Percentiles rank a stretch among this genome's conserved stretches.
Evolutionary conservation across 768 basidiomycete species (phyloP).

Genomic region (Phanerodontia chrysosporium): DNA sequence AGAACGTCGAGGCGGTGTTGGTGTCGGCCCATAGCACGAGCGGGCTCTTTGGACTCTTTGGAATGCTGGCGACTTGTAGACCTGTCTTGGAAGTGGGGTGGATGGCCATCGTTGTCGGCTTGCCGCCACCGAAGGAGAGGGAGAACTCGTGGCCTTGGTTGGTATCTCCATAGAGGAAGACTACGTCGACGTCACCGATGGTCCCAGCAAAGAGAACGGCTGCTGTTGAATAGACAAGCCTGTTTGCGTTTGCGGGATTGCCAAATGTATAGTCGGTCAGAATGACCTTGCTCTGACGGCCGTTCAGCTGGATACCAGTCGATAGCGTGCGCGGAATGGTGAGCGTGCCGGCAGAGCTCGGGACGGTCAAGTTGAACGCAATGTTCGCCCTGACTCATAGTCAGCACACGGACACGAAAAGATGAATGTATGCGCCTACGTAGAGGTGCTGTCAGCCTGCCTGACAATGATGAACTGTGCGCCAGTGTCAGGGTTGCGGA

Average conservation of each 20-base stretch:
- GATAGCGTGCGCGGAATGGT: slow-evolving; percentile 50
- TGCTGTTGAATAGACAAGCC: slow-evolving; percentile 66
- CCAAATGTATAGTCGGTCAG: slow-evolving; percentile 75
- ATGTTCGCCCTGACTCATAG: slow-evolving; percentile 35
- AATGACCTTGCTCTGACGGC: slow-evolving; percentile 72
- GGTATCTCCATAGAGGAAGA: slow-evolving; percentile 36
- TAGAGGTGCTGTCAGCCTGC: slow-evolving; percentile 63
- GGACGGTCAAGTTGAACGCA: slow-evolving; percentile 57
- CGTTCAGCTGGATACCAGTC: slow-evolving; percentile 52
- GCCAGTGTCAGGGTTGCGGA: slow-evolving; percentile 64
- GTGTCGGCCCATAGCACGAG: slow-evolving; percentile 68
- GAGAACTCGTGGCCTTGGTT: slow-evolving; percentile 32
- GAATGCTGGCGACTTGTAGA: slow-evolving; percentile 50
- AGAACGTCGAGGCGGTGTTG: slow-evolving; percentile 65
- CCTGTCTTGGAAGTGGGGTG: slow-evolving; percentile 36
- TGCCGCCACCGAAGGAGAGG: slow-evolving; percentile 33
- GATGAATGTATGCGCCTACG: slow-evolving; percentile 35
- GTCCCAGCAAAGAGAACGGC: slow-evolving; percentile 62
- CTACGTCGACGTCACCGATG: slow-evolving; percentile 37
- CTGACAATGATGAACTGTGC: slow-evolving; percentile 69
- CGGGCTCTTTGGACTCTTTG: slow-evolving; percentile 65
- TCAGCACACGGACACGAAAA: background rate
- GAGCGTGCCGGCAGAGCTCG: slow-evolving; percentile 46
- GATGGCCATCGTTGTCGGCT: slow-evolving; percentile 37
- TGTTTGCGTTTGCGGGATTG: slow-evolving; percentile 44